A percentile compares a stretch with the other conserved stretches of the same genome.
Evolutionary conservation across 1,284 basidiomycete species (phyloP).

Genomic region (Ustilago loliicola): DNA sequence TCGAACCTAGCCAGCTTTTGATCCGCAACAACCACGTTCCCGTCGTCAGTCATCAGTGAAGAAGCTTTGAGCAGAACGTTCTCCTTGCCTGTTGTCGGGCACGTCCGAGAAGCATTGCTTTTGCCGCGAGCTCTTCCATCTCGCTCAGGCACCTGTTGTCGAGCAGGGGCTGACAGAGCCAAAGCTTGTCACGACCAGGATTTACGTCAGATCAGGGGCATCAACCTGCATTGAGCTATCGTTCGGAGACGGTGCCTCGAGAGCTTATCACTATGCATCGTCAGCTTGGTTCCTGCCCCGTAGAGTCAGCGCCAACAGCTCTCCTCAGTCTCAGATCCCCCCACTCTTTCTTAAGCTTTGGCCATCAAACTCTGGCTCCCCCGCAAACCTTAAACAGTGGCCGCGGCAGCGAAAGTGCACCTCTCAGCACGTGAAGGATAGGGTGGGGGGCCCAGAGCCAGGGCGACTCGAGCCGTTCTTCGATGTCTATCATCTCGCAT

Average conservation of each 20-base stretch:
- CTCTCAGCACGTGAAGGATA: slow-evolving; percentile 4
- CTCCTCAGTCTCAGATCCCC: background rate
- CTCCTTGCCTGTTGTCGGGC: slow-evolving; percentile 8
- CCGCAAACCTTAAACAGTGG: slow-evolving; percentile 4
- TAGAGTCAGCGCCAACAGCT: background rate
- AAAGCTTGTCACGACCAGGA: slow-evolving; percentile 12
- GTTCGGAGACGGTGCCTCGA: slow-evolving; percentile 29
- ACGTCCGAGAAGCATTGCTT: slow-evolving; percentile 12
- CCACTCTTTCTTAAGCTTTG: slow-evolving; percentile 11
- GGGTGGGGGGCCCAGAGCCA: background rate
- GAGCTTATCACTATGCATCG: slow-evolving; percentile 34
- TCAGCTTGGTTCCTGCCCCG: background rate
- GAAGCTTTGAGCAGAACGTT: background rate
- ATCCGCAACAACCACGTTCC: slow-evolving; percentile 26
- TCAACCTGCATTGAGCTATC: slow-evolving; percentile 14
- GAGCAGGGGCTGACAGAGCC: slow-evolving; percentile 9
- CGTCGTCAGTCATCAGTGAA: background rate
- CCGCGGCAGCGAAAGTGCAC: slow-evolving; percentile 9
- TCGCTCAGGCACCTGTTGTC: background rate
- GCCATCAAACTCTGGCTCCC: slow-evolving; percentile 20
- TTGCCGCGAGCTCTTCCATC: slow-evolving; percentile 17
- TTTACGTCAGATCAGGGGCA: slow-evolving; percentile 12
- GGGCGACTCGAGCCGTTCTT: slow-evolving; percentile 2
- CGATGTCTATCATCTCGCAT: slow-evolving; percentile 10
- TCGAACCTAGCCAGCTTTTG: slow-evolving; percentile 15